Evolutionary conservation across 2,329 filamentous ascomycete species (phyloP).

Genomic region (Colletotrichum limetticola): DNA sequence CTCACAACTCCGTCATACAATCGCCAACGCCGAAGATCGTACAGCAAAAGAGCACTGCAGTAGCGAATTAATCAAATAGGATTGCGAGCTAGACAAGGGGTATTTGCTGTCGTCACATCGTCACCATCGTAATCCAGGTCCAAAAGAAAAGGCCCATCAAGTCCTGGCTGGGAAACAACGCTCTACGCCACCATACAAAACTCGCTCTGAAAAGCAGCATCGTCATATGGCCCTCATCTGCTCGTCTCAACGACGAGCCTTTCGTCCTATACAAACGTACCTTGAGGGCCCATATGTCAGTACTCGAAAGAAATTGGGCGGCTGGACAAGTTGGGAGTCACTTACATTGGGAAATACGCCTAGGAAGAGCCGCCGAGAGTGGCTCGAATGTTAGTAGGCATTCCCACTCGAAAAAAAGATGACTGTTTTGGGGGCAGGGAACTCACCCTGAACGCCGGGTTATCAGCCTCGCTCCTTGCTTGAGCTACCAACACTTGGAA

Average conservation of each 20-base stretch:
- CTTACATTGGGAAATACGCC: conserved; percentile 73
- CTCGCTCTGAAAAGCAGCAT: conserved; percentile 3
- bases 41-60: not conserved
- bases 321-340: conserved; percentile 32
- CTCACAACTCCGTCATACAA: not conserved
- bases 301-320: too few species aligned
- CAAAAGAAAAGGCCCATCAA: not conserved
- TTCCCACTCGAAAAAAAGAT: not conserved
- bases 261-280: conserved; percentile 72
- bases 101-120: conserved; percentile 22
- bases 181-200: not conserved
- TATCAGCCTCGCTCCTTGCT: conserved; percentile 63
- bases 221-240: not conserved
- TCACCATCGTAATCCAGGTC: conserved; percentile 5
- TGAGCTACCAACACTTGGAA: conserved; percentile 67
- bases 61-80: not conserved
- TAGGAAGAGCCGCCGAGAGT: conserved; percentile 38
- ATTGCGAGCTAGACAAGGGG: conserved; percentile 15
- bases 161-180: not conserved
- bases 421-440: not conserved
- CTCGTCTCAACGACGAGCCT: conserved; percentile 51
- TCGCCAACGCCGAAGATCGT: not conserved
- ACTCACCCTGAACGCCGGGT: conserved; percentile 66
- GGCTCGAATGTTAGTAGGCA: conserved; percentile 12
- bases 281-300: conserved; percentile 45